Evolutionary conservation across 495 filamentous ascomycete species (phyloP), one percentile per base, ranked within the genome.

Genomic region (Cercophora samala): DNA sequence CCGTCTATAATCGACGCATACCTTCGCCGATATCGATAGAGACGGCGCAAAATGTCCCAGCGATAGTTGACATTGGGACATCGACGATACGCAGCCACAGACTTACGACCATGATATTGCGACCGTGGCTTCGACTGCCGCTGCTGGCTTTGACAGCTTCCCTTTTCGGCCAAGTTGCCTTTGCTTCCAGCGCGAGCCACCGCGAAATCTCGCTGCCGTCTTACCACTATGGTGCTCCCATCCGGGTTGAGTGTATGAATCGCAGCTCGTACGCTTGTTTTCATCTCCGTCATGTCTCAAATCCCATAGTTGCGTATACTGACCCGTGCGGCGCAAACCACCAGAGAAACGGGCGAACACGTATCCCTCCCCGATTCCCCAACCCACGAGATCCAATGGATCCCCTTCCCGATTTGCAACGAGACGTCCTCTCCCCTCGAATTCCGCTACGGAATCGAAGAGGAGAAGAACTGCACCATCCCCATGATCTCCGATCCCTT

Each of bases 381-480:
- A 21, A 80, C 86, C 56, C 91, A 94, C 69, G 88, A 93, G 76
- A 91, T 97, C 46, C 86, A 96, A 85, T 99, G 95, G 82, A 89
- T 96, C 63, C 93, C 95, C 60, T 98, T 99, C 78, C 90, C 90
- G 42, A 84, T 84, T 52, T 99, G 95, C 85, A 92, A 93, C 78
- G 95, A 99, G 78, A 98, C 95, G 13, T 84, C 83, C 29, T 80
- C 85, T 60, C 90, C 95, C 1, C 86, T 98, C 70, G 85, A 93
- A 68, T 86, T 99, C 73, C 84, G 85, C 73, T 99, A 96, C 82
- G 93, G 93, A 77, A 78, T 92, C 70, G 90, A 93, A 73, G 81
- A 83, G 81, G 91, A 93, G 69, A 81, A 96, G 70, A 96, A 93
- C 80, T 99, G 95, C 83, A 99, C 95, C 60, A 90, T 98, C 76